These are phyloP conservation scores for Ceratocystis eucalypticola DNA, from an alignment of 2,329 filamentous ascomycete genomes.

Conservation along the genomic window DNA sequence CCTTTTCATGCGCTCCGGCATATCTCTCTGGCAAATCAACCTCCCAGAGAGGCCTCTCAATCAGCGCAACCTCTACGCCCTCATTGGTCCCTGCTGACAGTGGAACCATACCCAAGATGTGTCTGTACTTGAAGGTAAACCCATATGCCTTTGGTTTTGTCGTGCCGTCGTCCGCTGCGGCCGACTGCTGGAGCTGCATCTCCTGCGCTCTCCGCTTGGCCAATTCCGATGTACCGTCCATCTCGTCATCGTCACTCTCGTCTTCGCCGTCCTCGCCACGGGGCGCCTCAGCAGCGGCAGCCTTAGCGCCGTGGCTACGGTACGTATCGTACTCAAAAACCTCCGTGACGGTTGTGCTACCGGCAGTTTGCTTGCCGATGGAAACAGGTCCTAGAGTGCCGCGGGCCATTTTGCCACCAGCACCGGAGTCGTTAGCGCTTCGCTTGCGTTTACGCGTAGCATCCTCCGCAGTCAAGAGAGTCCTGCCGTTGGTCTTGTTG, in stretches of 20 bases:
- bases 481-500: conserved; percentile 20
- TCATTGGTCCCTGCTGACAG: conserved; percentile 28
- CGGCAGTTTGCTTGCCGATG: conserved; percentile 28
- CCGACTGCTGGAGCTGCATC: conserved; percentile 22
- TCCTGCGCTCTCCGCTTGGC: conserved; percentile 15
- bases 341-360: conserved; percentile 13
- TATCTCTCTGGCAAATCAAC: conserved; percentile 59
- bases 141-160: conserved; percentile 39
- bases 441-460: conserved; percentile 43
- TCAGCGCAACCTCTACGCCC: conserved; percentile 64
- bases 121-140: conserved; percentile 85
- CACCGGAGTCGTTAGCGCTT: conserved; percentile 34
- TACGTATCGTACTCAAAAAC: conserved; percentile 19
- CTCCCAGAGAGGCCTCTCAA: conserved; percentile 79
- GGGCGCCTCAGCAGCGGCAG: conserved; percentile 21
- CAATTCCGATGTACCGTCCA: neutral
- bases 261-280: conserved; percentile 27
- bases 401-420: conserved; percentile 39
- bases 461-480: conserved; percentile 21
- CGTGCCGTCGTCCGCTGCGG: conserved; percentile 21
- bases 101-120: conserved; percentile 63
- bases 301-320: conserved; percentile 17
- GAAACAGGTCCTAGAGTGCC: conserved; percentile 34
- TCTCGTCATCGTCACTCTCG: conserved; percentile 27
- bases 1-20: conserved; percentile 25